Evolutionary conservation across 106 monocot genomes (phyloP), one percentile per base, ranked within the genome.

Genomic region (Amphibolis antarctica): DNA sequence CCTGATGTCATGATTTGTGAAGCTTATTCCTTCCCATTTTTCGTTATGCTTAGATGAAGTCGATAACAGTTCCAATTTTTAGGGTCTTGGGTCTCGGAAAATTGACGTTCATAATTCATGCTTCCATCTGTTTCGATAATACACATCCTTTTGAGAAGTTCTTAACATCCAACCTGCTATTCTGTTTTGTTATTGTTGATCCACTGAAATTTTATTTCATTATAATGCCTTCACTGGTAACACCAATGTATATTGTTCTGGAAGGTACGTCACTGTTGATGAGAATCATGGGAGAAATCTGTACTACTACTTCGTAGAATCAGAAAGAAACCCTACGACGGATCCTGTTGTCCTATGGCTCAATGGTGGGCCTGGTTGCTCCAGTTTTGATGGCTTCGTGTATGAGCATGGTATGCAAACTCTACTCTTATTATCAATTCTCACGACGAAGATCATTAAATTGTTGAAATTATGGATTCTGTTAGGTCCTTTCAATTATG

Each of bases 301-400:
- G 10, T 94, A 77, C 77, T 93, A 93, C 59, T 93, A 93, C 72
- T 85, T 93, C 15, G 85, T 93, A 50, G 82, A 69, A 15, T 93
- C 92, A 10, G 92, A 93, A 69, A 48, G 82, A n/a, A 83, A 81
- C 63, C 82, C 92, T 0, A 53, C 68, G 4, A 69, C 80, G 53
- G 92, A 93, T 57, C 88, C 92, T 3, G 60, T 93, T 10, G 88
- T 93, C 4, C 69, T 93, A 15, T 93, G 88, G 93, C 82, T 93
- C 55, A 93, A 88, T 44, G 93, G 93, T 1, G 93, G 93, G 0
- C 93, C 93, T 0, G 88, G 88, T 17, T 93, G 85, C 78, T 93
- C 93, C 30, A 85, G 85, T 78, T 93, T 93, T 46, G 88, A 88
- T 43, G 88, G 82, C 0, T 88, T 93, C 59, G 60, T 89, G 30